Evolutionary conservation across 2,329 filamentous ascomycete species (phyloP).

Genomic region (Falciphora oryzae): DNA sequence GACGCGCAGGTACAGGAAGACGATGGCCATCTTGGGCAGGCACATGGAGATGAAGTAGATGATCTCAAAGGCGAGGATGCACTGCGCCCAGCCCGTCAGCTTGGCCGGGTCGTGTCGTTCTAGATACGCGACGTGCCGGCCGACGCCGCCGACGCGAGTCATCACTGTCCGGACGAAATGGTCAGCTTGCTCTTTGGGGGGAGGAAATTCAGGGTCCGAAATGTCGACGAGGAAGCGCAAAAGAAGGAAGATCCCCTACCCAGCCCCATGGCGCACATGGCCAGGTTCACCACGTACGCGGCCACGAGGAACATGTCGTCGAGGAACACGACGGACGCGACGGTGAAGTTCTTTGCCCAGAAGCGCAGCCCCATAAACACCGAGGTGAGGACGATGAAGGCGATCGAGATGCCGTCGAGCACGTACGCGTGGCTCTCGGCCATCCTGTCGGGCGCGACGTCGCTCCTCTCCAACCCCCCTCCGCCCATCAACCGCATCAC

Average conservation of each 20-base stretch:
- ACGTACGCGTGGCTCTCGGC: constrained; percentile 14
- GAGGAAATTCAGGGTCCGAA: neutral
- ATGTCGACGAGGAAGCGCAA: neutral
- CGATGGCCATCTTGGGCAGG: constrained; percentile 24
- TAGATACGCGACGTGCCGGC: constrained; percentile 18
- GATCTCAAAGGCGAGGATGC: constrained; percentile 22
- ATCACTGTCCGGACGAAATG: constrained; percentile 15
- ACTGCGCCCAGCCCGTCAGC: constrained; percentile 19
- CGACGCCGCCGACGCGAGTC: constrained; percentile 21
- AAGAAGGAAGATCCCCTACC: constrained; percentile 10
- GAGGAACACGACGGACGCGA: constrained; percentile 12
- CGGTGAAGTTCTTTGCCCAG: constrained; percentile 16
- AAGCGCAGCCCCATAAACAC: constrained; percentile 15
- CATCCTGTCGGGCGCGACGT: neutral
- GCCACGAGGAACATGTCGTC: constrained; percentile 17
- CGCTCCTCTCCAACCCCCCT: no score
- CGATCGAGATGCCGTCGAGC: constrained; percentile 19
- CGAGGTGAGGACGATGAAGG: constrained; percentile 16
- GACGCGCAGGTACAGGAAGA: constrained; percentile 25
- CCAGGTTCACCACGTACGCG: constrained; percentile 18
- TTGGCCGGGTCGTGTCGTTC: constrained; percentile 14
- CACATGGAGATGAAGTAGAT: constrained; percentile 23
- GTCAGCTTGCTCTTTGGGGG: neutral
- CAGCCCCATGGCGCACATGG: constrained; percentile 18
- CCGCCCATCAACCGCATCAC: neutral